These are phyloP conservation scores for Podospora fimiseda DNA, from an alignment of 495 filamentous ascomycete species.

Conservation along the genomic window DNA sequence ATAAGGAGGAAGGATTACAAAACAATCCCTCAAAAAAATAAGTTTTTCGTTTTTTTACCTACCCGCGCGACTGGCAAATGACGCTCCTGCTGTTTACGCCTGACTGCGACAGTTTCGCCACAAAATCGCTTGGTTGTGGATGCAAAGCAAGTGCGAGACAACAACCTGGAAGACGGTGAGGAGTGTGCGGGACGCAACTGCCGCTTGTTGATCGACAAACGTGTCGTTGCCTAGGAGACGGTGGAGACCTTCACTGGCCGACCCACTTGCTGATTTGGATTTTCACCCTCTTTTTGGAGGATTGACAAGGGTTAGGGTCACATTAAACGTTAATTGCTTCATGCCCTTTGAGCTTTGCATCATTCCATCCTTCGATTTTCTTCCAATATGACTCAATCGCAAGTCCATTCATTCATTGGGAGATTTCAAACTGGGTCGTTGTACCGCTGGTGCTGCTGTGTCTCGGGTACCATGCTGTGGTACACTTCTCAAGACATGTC, in stretches of 20 bases:
- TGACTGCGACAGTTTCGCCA: slow-evolving; percentile 1
- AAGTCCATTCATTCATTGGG: neutral
- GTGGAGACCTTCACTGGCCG: neutral
- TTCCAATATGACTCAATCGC: neutral
- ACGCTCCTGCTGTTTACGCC: slow-evolving; percentile 14
- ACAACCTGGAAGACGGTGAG: neutral
- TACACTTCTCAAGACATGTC: no score
- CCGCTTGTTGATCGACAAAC: slow-evolving; percentile 17
- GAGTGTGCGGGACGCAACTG: slow-evolving; percentile 11
- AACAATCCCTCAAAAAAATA: slow-evolving; percentile 16
- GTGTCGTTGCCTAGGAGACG: slow-evolving; percentile 24
- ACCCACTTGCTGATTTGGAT: neutral
- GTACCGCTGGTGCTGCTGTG: no score
- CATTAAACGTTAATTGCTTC: neutral
- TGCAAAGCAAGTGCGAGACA: neutral
- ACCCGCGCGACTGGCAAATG: neutral
- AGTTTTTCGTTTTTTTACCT: neutral
- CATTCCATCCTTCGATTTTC: neutral
- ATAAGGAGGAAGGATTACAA: slow-evolving; percentile 12
- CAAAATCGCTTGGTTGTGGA: slow-evolving; percentile 2
- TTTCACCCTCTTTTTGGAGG: neutral
- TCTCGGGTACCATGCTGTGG: no score
- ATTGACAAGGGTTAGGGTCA: slow-evolving; percentile 8
- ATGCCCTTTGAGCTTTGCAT: neutral
- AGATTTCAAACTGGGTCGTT: no score